Evolutionary conservation across 352 stramenopile genomes (phyloP), one percentile per base, ranked within the genome.

Genomic region (Globisporangium rhizosaccharum): DNA sequence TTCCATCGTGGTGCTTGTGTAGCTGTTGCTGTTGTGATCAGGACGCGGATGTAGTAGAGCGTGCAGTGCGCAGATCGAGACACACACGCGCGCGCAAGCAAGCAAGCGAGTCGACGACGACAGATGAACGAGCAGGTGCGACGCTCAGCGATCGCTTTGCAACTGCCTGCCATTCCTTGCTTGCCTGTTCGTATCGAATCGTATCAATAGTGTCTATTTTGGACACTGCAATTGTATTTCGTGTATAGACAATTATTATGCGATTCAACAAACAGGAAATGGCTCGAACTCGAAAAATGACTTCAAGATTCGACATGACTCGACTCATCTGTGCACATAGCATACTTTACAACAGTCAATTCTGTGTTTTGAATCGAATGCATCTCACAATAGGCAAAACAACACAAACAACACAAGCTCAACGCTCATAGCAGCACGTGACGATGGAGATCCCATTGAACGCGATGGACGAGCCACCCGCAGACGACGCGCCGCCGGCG

Each of bases 381-480:
- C 33, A 12, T 2, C 8, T 2, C 5, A 12, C 33, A 10, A 39
- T 1, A 39, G 33, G 7, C 33, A 39, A 39, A 10, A 39, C 33
- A 33, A 6, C 28, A 6, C 28, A 33, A 3, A 46, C 17, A 15
- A 12, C 15, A 46, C 15, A 18, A n/a, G 5, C 18, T 46, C 41
- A 46, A 18, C 9, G 5, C 18, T 46, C 41, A 46, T 18, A 46
- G 28, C 28, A 18, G 7, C 33, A 9, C 17, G 33, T 2, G 42
- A 65, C 17, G 15, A 84, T 84, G 74, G 67, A 84, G 65, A 76
- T 84, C 61, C 71, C 78, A 52, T 61, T 82, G 49, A 81, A 82
- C 56, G 75, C 72, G 18, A 66, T 68, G 26, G 71, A 81, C 18
- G 62, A 71, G 17, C 64, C 70, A 56, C 60, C 15, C 25, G 42